Evolutionary conservation across 805 yeast genomes (phyloP), one percentile per base, ranked within the genome.

Genomic region (Lachancea cidri): DNA sequence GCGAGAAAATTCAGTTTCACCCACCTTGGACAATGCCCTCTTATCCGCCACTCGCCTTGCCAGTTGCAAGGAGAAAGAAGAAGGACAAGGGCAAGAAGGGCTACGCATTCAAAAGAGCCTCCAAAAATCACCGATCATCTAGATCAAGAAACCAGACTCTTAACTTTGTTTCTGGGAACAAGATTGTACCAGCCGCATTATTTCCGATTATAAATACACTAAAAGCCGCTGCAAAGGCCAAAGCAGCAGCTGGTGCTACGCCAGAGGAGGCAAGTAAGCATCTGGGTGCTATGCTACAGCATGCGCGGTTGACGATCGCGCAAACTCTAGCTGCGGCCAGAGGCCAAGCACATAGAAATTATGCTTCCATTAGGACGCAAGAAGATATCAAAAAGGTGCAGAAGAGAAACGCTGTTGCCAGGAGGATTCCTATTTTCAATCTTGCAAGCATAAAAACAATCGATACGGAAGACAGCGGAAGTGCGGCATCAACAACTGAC

Each of bases 11-110:
- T 20, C 42, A 44, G 20, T 55, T 60, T 20, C 66, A 62, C 45
- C 64, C 66, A 8, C 66, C 66, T 13, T 62, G 66, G 66, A 30
- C 19, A 5, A 17, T 62, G 13, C 66, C 66, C 2, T 19, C 22
- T 3, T 46, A 50, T 44, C 64, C 64, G 7, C 66, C 66, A n/a
- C 37, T 46, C 33, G 50, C 57, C 1, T 39, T 62, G 31, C 64
- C 66, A 5, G 46, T 55, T 7, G 64, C 63, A 2, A 50, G 57
- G 33, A 52, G 58, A 39, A 55, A 43, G 34, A 52, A 48, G 16
- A 53, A 47, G 30, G 47, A 35, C 25, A 45, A 42, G 16, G 16
- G 7, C 4, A 27, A 30, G 2, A 39, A 33, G 14, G 44, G 30
- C 16, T 25, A 38, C 7, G 42, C 18, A 13, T 27, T 29, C 6